phyloP scores from a whole-genome alignment of 176 grass and related monocot genomes.

The Tuctoria greenei region DNA sequence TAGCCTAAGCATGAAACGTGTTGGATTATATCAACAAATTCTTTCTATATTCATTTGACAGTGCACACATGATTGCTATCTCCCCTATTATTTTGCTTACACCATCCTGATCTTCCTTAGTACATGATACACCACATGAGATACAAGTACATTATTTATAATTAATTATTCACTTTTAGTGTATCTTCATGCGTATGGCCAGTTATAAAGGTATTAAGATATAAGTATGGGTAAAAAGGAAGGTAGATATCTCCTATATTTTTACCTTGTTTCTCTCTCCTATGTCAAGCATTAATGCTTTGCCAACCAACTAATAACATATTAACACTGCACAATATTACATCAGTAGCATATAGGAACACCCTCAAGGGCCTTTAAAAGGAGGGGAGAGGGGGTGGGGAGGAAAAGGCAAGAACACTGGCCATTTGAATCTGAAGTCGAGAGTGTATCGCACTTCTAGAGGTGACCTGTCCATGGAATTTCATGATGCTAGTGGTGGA shows the following conservation, averaged over 20 bases:
- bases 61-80: background rate
- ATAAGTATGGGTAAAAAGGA: background rate
- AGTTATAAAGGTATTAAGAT: background rate
- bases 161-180: background rate
- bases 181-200: background rate
- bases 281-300: background rate
- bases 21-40: too few species aligned
- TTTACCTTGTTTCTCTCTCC: constrained; percentile 11
- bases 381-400: background rate
- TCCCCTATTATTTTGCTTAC: too few species aligned
- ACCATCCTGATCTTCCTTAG: too few species aligned
- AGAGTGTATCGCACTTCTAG: background rate
- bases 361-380: background rate
- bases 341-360: background rate
- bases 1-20: too few species aligned
- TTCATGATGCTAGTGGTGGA: background rate
- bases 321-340: too few species aligned
- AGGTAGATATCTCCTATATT: background rate
- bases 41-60: background rate
- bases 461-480: background rate
- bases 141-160: background rate
- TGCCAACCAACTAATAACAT: background rate
- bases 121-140: background rate
- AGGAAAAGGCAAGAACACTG: background rate
- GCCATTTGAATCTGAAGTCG: background rate